A percentile compares a stretch with the other conserved stretches of the same genome.
Evolutionary conservation across 2,329 filamentous ascomycete species (phyloP).

Genomic region (Chrysosporium queenslandicum): DNA sequence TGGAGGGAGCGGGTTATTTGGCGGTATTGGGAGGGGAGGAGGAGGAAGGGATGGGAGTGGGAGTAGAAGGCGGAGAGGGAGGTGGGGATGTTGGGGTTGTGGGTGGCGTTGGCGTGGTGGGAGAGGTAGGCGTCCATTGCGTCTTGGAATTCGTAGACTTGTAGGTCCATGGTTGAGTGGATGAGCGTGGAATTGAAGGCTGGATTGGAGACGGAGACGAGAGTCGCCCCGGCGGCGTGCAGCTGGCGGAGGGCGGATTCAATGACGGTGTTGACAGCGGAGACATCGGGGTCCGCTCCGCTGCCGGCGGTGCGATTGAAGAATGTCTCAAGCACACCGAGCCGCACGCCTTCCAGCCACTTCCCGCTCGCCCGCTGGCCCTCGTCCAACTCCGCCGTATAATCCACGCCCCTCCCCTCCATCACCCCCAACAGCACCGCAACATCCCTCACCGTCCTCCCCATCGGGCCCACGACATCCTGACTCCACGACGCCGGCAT

Average conservation of each 20-base stretch:
- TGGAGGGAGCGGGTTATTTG: conserved; percentile 43
- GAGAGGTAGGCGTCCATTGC: conserved; percentile 48
- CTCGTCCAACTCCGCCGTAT: conserved; percentile 35
- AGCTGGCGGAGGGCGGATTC: conserved; percentile 40
- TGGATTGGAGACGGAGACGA: conserved; percentile 42
- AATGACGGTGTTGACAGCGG: conserved; percentile 49
- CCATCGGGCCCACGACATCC: conserved; percentile 48
- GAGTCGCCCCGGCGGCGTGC: conserved; percentile 36
- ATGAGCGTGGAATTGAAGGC: conserved; percentile 47
- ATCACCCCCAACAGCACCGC: conserved; percentile 45
- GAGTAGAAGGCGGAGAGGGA: conserved; percentile 43
- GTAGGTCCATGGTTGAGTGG: conserved; percentile 44
- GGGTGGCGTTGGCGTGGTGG: conserved; percentile 21
- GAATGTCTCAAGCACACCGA: conserved; percentile 48
- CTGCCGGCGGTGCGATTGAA: conserved; percentile 43
- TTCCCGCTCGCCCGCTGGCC: conserved; percentile 1
- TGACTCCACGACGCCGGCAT: conserved; percentile 50
- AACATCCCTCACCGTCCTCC: conserved; percentile 42
- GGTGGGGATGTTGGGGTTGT: conserved; percentile 43
- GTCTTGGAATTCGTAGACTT: conserved; percentile 51
- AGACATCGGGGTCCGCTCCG: conserved; percentile 38
- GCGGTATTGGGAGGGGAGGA: conserved; percentile 50
- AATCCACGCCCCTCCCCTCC: conserved; percentile 44
- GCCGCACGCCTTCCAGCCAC: conserved; percentile 32
- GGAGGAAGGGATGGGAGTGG: conserved; percentile 44